phyloP scores from a whole-genome alignment of 371 early-diverging fungal genomes.

The Modicella reniformis region DNA sequence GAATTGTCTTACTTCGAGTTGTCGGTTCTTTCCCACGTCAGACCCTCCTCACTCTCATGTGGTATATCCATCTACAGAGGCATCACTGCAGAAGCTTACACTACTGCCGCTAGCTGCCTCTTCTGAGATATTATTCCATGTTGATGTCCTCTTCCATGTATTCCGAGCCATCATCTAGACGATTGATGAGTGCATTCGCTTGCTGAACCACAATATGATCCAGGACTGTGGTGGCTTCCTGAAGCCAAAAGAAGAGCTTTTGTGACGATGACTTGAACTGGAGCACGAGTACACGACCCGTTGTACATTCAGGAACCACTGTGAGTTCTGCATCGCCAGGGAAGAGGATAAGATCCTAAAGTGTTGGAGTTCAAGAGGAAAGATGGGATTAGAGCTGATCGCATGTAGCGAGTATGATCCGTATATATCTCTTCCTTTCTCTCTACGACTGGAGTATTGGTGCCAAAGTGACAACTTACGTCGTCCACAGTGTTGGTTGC shows the following conservation, averaged over 20 bases:
- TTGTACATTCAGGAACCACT: slow-evolving; percentile 72
- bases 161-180: slow-evolving; percentile 18
- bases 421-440: no score
- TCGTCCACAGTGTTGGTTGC: slow-evolving; percentile 63
- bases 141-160: slow-evolving; percentile 37
- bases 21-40: no score
- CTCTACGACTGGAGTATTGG: no score
- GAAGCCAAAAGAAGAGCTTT: slow-evolving; percentile 86
- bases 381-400: not conserved
- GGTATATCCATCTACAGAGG: no score
- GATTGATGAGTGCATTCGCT: slow-evolving; percentile 70
- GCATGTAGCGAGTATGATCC: not conserved
- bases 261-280: slow-evolving; percentile 79
- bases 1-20: no score
- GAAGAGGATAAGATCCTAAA: slow-evolving; percentile 77
- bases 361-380: not conserved
- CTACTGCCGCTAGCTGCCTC: no score
- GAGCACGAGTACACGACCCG: slow-evolving; percentile 79
- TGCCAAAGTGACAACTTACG: slow-evolving; percentile 43
- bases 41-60: no score
- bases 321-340: slow-evolving; percentile 81
- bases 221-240: slow-evolving; percentile 68
- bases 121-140: slow-evolving; percentile 45
- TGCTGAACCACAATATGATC: slow-evolving; percentile 64
- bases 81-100: no score